Conservation (phyloP, 768 basidiomycete species). For the Pilatotrama ljubarskyi region DNA sequence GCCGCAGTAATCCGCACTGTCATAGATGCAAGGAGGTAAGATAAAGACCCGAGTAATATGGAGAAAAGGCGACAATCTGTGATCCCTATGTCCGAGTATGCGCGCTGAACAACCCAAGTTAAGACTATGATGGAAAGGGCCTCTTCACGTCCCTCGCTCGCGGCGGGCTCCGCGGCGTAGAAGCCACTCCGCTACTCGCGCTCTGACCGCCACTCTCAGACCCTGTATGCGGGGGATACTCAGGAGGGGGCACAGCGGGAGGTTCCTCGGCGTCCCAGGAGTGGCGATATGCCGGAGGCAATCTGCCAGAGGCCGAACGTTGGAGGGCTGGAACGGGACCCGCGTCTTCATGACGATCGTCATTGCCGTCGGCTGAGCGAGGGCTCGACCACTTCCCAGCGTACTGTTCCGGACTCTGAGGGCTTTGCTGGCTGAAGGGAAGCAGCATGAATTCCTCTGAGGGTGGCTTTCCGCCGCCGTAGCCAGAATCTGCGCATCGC, state of each 20-base stretch:
- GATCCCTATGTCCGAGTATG: too few relatives aligned
- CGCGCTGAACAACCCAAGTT: too few relatives aligned
- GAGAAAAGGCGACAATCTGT: too few relatives aligned
- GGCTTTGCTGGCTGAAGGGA: not conserved
- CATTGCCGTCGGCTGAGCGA: not conserved
- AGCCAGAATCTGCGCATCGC: not conserved
- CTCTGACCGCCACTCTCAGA: not conserved
- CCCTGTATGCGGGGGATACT: not conserved
- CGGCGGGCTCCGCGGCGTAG: not conserved
- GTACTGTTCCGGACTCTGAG: not conserved
- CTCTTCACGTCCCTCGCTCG: not conserved
- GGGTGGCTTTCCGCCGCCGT: not conserved
- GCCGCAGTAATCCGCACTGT: too few relatives aligned
- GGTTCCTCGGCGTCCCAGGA: conserved; percentile 8
- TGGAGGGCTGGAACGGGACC: conserved; percentile 7
- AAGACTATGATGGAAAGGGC: not conserved
- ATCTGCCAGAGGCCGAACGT: conserved; percentile 16
- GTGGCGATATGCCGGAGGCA: conserved; percentile 18
- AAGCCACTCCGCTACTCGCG: not conserved
- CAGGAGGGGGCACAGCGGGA: not conserved
- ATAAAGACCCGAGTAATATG: too few relatives aligned
- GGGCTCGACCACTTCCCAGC: not conserved
- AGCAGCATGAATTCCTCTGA: conserved; percentile 7
- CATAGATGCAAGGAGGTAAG: too few relatives aligned
- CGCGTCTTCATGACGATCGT: conserved; percentile 12